Base-by-base conservation (phyloP, 202 grass and related monocot species). In the Panicum hallii region DNA sequence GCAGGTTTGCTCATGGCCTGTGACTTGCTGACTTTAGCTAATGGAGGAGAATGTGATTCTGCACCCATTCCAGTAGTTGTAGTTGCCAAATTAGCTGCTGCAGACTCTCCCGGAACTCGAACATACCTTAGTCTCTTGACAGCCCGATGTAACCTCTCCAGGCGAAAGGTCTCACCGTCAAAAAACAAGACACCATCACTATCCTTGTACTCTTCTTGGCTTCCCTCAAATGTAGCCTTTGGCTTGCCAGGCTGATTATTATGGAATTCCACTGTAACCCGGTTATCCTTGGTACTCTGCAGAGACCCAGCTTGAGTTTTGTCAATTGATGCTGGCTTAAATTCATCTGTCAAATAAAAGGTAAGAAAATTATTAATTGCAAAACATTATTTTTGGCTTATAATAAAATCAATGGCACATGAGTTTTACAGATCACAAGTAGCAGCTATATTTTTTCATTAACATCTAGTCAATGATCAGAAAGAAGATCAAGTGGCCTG, bases 311-410 rank as follows among this genome's bases (percentile, higher is more conserved):
- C 84, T 82, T 99, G 93, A 72, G 83, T 97, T 84, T 97, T 97
- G 85, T 99, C 97, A 84, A 99, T 99, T 49, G 97, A 99, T 82
- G 97, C 91, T 75, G 97, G 97, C 84, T 99, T 97, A 89, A 99
- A 99, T 84, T 99, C 97, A 87, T 99, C 97, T 97, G 82, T 47
- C 22, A 91, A 55, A 64, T 81, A 74, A 23, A 81, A 84, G 8
- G 71, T 69, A 86, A 80, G 38, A 69, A 53, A 62, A 90, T 30
- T 20, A 56, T 49, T 78, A 40, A 56, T 45, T 78, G 67, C 34
- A 15, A 6, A 80, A 42, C n/a, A 38, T 75, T n/a, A 85, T 44
- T 46, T 46, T 64, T 62, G 12, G 67, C 17, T 84, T 30, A 56
- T 57, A 72, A 57, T 73, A 77, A 82, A 74, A 8, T 38, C 36